phyloP scores from a whole-genome alignment of 2,329 filamentous ascomycete species.

The Ophiostoma australiae region DNA sequence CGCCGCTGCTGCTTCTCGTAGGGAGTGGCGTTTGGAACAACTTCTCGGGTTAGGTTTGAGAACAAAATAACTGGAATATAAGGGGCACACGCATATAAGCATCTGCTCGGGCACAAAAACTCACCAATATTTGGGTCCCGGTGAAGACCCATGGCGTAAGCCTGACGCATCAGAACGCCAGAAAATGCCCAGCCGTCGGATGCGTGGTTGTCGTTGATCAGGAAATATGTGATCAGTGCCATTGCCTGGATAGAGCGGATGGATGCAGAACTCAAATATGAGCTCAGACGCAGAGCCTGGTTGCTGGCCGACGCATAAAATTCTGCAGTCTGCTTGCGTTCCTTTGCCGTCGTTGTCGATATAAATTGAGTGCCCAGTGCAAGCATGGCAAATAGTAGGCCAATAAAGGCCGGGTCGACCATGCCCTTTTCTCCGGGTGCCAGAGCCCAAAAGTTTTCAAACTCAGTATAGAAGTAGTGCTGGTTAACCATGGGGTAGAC shows the following conservation, averaged over 20 bases:
- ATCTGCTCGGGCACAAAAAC: constrained; percentile 34
- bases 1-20: constrained; percentile 74
- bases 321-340: constrained; percentile 70
- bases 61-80: neutral
- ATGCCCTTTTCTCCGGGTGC: constrained; percentile 51
- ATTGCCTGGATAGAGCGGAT: constrained; percentile 71
- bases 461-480: constrained; percentile 70
- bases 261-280: constrained; percentile 70
- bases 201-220: constrained; percentile 82
- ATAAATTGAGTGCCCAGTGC: constrained; percentile 76
- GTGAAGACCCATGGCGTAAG: constrained; percentile 76
- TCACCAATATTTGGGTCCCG: constrained; percentile 64
- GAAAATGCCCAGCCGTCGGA: constrained; percentile 80
- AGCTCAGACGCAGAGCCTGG: constrained; percentile 68
- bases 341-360: constrained; percentile 50
- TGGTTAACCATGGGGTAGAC: constrained; percentile 77
- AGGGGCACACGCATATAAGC: neutral
- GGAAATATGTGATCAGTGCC: constrained; percentile 76
- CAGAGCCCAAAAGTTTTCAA: constrained; percentile 71
- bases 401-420: constrained; percentile 64
- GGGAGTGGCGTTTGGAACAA: constrained; percentile 58
- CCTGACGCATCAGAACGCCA: constrained; percentile 69
- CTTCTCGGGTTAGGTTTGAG: constrained; percentile 32
- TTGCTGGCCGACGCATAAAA: constrained; percentile 78
- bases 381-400: constrained; percentile 70